A percentile compares a stretch with the other conserved stretches of the same genome.
These are phyloP conservation scores for Ambrosiella xylebori DNA, from an alignment of 2,329 filamentous ascomycete species.

Conservation along the genomic window DNA sequence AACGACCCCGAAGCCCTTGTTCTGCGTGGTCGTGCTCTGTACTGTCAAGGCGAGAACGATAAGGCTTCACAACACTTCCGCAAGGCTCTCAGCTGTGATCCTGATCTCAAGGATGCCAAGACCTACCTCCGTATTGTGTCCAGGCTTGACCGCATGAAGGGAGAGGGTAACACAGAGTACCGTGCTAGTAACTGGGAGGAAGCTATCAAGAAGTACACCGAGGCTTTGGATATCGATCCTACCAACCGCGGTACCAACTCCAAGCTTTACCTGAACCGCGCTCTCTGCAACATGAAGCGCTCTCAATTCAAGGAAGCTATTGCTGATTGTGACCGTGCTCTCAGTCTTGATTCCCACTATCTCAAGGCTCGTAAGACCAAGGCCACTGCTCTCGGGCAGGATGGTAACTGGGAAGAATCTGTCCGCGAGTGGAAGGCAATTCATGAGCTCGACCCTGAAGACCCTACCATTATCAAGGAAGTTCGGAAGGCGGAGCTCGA, in stretches of 20 bases:
- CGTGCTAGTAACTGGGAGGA: slow-evolving; percentile 65
- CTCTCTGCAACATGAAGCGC: slow-evolving; percentile 65
- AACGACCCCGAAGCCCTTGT: slow-evolving; percentile 90
- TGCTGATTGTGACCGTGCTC: slow-evolving; percentile 67
- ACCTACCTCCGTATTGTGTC: slow-evolving; percentile 81
- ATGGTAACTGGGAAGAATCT: slow-evolving; percentile 83
- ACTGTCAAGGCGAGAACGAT: slow-evolving; percentile 83
- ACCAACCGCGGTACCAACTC: slow-evolving; percentile 82
- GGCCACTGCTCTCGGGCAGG: slow-evolving; percentile 72
- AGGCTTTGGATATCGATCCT: slow-evolving; percentile 72
- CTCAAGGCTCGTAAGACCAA: slow-evolving; percentile 84
- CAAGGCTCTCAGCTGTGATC: slow-evolving; percentile 76
- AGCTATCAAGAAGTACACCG: slow-evolving; percentile 70
- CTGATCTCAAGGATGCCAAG: slow-evolving; percentile 75
- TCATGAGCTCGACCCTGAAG: slow-evolving; percentile 64
- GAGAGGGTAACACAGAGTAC: slow-evolving; percentile 80
- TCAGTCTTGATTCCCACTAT: slow-evolving; percentile 69
- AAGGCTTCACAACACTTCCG: slow-evolving; percentile 88
- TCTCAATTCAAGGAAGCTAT: slow-evolving; percentile 74
- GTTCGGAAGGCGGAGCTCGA: slow-evolving; percentile 82
- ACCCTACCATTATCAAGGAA: slow-evolving; percentile 66
- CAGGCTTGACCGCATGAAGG: slow-evolving; percentile 83
- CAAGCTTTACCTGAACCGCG: slow-evolving; percentile 87
- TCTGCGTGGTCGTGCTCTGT: slow-evolving; percentile 70
- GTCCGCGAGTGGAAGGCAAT: slow-evolving; percentile 78